phyloP scores from a whole-genome alignment of 148 eudicot species.

The Fagopyrum tataricum region DNA sequence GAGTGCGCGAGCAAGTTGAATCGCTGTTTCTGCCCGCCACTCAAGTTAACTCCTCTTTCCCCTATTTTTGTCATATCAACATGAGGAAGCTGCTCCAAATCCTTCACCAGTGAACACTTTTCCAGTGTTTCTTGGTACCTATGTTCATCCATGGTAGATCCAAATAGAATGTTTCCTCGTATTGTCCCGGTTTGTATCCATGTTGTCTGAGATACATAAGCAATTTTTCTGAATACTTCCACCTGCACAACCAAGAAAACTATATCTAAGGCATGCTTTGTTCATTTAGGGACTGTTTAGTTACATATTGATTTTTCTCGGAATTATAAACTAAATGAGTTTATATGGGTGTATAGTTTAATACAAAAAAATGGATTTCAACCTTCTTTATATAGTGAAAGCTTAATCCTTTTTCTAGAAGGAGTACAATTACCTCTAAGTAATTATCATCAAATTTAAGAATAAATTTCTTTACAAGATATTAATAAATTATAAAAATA shows the following conservation, averaged over 20 bases:
- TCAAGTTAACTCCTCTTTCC: slow-evolving; percentile 89
- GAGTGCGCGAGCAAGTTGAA: slow-evolving; percentile 92
- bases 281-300: no score
- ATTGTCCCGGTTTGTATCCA: slow-evolving; percentile 92
- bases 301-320: no score
- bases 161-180: slow-evolving; percentile 73
- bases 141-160: slow-evolving; percentile 46
- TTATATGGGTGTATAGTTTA: no score
- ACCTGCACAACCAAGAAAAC: slow-evolving; percentile 29
- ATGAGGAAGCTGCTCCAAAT: slow-evolving; percentile 73
- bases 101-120: slow-evolving; percentile 69
- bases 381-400: no score
- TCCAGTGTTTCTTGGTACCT: slow-evolving; percentile 62
- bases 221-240: slow-evolving; percentile 57
- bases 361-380: no score
- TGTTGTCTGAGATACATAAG: slow-evolving; percentile 91
- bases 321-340: no score
- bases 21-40: slow-evolving; percentile 95
- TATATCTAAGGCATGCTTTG: neutral
- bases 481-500: no score
- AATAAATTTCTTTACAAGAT: no score
- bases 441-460: no score
- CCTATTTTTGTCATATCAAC: slow-evolving; percentile 91
- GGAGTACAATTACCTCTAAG: no score
- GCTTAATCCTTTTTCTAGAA: no score